phyloP scores from a whole-genome alignment of 2,329 filamentous ascomycete genomes.

The Aschersonia sp. region DNA sequence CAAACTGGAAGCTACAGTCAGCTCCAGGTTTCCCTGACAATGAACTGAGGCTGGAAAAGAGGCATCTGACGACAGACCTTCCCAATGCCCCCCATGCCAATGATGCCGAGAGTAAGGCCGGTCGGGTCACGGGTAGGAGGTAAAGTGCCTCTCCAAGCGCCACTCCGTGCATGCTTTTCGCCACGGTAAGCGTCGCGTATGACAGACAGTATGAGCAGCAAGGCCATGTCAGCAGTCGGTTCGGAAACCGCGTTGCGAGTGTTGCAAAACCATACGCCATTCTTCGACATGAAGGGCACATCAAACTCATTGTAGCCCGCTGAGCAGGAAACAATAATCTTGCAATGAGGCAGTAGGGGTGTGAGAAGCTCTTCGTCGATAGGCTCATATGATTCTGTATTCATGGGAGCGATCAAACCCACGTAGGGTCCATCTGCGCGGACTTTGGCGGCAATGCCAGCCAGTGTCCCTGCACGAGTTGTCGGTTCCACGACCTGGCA shows the following conservation, averaged over 20 bases:
- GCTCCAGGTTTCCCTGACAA: too few species aligned
- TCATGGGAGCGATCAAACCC: conserved; percentile 34
- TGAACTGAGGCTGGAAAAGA: too few species aligned
- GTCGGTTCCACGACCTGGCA: too few species aligned
- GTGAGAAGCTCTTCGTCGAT: conserved; percentile 29
- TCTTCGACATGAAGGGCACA: conserved; percentile 23
- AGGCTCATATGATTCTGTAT: conserved; percentile 30
- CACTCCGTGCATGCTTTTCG: conserved; percentile 20
- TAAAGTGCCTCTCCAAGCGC: conserved; percentile 20
- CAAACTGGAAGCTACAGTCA: conserved; percentile 9
- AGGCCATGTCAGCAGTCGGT: conserved; percentile 34
- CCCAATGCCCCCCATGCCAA: conserved; percentile 33
- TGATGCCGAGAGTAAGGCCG: conserved; percentile 28
- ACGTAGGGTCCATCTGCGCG: conserved; percentile 22
- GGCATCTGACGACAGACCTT: conserved; percentile 3
- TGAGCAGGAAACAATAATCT: conserved; percentile 29
- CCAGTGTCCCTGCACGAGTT: too few species aligned
- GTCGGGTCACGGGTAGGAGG: conserved; percentile 25
- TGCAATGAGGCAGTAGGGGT: conserved; percentile 23
- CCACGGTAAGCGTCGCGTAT: conserved; percentile 28
- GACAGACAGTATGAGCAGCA: conserved; percentile 17
- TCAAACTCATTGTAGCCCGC: conserved; percentile 34
- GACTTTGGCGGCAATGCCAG: too few species aligned
- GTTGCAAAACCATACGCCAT: conserved; percentile 38
- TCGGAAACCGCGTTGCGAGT: conserved; percentile 36